Percentiles rank a stretch among this genome's conserved stretches.
Conservation (phyloP, 768 basidiomycete genomes). For the Termitomyces sp. region DNA sequence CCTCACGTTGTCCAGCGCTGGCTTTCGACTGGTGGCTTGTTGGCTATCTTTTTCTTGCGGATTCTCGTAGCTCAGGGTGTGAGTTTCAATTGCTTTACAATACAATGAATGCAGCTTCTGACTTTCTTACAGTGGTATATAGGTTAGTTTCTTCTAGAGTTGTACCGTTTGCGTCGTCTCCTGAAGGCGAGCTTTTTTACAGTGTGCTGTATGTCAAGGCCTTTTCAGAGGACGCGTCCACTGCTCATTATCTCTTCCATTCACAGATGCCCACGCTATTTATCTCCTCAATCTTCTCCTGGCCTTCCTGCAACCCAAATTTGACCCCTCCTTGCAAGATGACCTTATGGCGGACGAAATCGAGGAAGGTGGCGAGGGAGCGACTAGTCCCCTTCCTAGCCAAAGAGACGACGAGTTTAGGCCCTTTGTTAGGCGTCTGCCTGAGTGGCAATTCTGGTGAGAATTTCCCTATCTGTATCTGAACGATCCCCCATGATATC, state of each 20-base stretch:
- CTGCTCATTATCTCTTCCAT: constrained; percentile 7
- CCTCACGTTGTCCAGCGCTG: constrained; percentile 89
- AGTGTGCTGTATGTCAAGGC: constrained; percentile 65
- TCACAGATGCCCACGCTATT: constrained; percentile 81
- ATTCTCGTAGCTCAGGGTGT: constrained; percentile 90
- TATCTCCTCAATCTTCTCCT: constrained; percentile 94
- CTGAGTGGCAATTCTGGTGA: constrained; percentile 96
- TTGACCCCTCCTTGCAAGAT: constrained; percentile 93
- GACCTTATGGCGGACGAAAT: constrained; percentile 93
- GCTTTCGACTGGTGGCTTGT: constrained; percentile 66
- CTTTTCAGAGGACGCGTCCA: constrained; percentile 1
- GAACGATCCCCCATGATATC: neutral
- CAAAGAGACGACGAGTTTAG: constrained; percentile 89
- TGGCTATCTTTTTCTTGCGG: constrained; percentile 74
- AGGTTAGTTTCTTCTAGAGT: constrained; percentile 43
- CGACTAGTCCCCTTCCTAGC: constrained; percentile 53
- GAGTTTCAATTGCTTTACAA: constrained; percentile 26
- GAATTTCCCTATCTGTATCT: constrained; percentile 12
- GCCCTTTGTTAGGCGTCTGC: constrained; percentile 91
- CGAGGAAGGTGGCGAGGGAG: constrained; percentile 75
- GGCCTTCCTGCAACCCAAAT: constrained; percentile 96
- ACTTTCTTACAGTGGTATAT: constrained; percentile 74
- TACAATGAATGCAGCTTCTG: neutral
- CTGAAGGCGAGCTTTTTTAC: constrained; percentile 1
- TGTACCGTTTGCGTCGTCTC: neutral